These are phyloP conservation scores for Eimeria maxima DNA, from an alignment of 169 alveolate genomes.

Conservation along the genomic window DNA sequence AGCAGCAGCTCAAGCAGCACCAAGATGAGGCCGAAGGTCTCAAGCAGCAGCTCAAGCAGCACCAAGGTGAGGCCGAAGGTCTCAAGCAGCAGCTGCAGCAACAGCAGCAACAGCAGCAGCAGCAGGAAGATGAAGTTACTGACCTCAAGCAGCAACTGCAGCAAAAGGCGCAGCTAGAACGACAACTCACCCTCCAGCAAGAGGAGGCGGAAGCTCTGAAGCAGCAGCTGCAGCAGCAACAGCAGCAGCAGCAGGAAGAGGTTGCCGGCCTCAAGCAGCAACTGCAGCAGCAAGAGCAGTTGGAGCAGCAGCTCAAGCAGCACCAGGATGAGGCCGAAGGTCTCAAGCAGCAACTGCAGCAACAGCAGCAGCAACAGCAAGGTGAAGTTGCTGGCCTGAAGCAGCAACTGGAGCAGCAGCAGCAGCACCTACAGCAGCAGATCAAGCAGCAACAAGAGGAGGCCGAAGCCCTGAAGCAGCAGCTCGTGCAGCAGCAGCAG, in stretches of 20 bases:
- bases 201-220: not conserved
- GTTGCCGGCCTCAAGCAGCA: not conserved
- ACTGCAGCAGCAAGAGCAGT: conserved; percentile 1
- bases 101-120: conserved; percentile 35
- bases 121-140: not conserved
- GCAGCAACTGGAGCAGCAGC: conserved; percentile 44
- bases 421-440: not conserved
- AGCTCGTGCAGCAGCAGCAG: conserved; percentile 31
- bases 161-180: conserved; percentile 3
- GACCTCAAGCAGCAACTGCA: conserved; percentile 25
- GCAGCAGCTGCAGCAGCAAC: conserved; percentile 40
- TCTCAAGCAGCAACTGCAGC: conserved; percentile 10
- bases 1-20: conserved; percentile 24
- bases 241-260: not conserved
- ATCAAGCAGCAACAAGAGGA: not conserved
- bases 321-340: not conserved
- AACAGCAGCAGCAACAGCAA: not conserved
- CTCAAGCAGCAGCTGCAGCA: conserved; percentile 34
- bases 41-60: conserved; percentile 17
- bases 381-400: not conserved
- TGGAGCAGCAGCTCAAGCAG: conserved; percentile 15
- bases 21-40: not conserved
- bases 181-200: not conserved
- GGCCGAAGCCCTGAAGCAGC: not conserved
- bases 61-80: not conserved